Conservation (phyloP, 306 rosid genomes). For the Cajanus cajan region DNA sequence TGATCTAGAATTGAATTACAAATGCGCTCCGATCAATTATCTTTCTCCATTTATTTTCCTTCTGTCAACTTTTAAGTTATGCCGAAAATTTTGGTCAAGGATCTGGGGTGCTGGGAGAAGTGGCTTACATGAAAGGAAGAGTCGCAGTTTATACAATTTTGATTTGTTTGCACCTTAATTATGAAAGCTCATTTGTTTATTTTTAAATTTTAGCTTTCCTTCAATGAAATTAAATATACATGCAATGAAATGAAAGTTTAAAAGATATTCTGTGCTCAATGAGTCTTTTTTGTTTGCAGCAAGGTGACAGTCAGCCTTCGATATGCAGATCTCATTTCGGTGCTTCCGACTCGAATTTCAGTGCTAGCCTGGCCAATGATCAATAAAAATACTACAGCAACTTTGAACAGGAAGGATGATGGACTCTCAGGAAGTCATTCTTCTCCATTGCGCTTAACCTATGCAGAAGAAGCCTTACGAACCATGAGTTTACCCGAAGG, state of each 20-base stretch:
- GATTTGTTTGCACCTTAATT: slow-evolving; percentile 6
- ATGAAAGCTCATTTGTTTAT: slow-evolving; percentile 8
- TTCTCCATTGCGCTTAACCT: slow-evolving; percentile 62
- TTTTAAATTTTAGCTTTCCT: not conserved
- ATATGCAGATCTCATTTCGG: slow-evolving; percentile 72
- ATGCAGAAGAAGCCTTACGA: slow-evolving; percentile 91
- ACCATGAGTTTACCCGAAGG: slow-evolving; percentile 91
- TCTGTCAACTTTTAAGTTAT: not conserved
- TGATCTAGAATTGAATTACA: not conserved
- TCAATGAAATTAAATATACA: not conserved
- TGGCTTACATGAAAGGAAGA: not conserved
- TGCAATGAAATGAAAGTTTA: not conserved
- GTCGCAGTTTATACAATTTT: not conserved
- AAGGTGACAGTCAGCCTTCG: slow-evolving; percentile 84
- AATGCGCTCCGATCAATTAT: not conserved
- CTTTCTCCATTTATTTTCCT: not conserved
- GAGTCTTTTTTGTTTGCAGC: slow-evolving; percentile 55
- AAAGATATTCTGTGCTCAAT: slow-evolving; percentile 30
- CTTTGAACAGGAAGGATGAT: slow-evolving; percentile 60
- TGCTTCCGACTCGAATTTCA: slow-evolving; percentile 65
- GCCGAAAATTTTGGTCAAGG: slow-evolving; percentile 1
- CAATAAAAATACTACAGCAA: slow-evolving; percentile 45
- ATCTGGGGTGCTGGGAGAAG: not conserved
- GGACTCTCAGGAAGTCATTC: slow-evolving; percentile 47
- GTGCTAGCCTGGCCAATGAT: slow-evolving; percentile 80